Evolutionary conservation across 2,329 filamentous ascomycete genomes (phyloP), one percentile per base, ranked within the genome.

Genomic region (Metarhizium anisopliae): DNA sequence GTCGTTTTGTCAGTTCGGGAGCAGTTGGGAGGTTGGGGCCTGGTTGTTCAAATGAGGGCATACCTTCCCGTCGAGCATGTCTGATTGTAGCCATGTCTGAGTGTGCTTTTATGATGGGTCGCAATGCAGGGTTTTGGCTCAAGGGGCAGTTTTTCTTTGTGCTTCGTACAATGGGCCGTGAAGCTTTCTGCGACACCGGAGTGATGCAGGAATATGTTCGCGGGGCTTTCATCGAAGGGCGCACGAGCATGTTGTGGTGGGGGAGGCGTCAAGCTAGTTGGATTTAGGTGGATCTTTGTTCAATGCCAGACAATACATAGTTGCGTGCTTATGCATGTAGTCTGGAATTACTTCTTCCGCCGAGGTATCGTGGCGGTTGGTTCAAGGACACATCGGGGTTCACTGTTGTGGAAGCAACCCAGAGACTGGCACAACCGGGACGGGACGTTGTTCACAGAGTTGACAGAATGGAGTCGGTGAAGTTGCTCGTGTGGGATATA

Each of bases 31-130:
- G 52, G 50, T 38, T 18, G 30, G 54, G 5, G 5, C 42, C n/a
- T 20, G 32, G 43, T 18, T 35, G 30, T 50, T 18, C 35, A 30
- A 14, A 10, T 35, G 20, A 3, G n/a, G 38, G 57, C 63, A 30
- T 62, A 84, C 84, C 84, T 76, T 84, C 75, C 25, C 78, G 78
- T 29, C 76, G 78, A 7, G 85, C 85, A 59, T 84, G 79, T 30
- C 63, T 61, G 36, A 65, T 59, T 7, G 58, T 56, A 10, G 55
- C 53, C 59, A 60, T 60, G 38, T 25, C 38, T 40, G 43, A n/a
- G 47, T 35, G 7, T 51, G 1, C 36, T 50, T 18, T 20, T 29
- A n/a, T 3, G 7, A 30, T 30, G 14, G 10, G 2, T 49, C 25
- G 6, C 1, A 49, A n/a, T 14, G 5, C 25, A 49, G 20, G 45